These are phyloP conservation scores for Saraca asoca DNA, from an alignment of 331 rosid species.

Conservation along the genomic window DNA sequence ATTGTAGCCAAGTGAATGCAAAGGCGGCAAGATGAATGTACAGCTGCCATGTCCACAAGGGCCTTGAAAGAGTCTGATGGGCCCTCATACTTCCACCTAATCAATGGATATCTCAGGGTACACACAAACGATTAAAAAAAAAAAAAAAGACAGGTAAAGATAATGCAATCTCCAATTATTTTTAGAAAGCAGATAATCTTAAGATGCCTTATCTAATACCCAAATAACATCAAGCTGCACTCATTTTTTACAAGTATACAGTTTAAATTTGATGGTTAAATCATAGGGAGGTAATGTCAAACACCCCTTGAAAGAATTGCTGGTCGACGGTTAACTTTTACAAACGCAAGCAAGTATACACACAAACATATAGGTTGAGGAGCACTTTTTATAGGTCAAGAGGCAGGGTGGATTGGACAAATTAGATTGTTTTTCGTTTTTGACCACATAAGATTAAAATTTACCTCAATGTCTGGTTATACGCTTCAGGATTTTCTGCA, in stretches of 20 bases:
- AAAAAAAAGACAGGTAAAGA: background rate
- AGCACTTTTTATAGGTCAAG: background rate
- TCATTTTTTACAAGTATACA: background rate
- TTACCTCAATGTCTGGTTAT: conserved; percentile 76
- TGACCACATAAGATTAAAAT: conserved; percentile 5
- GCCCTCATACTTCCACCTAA: conserved; percentile 97
- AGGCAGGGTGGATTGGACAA: background rate
- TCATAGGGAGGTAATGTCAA: conserved; percentile 14
- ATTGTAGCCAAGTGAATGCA: conserved; percentile 89
- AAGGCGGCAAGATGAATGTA: conserved; percentile 98
- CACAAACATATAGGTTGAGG: background rate
- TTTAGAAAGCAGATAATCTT: conserved; percentile 24
- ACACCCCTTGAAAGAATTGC: background rate
- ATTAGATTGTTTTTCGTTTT: conserved; percentile 11
- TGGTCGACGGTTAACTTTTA: background rate
- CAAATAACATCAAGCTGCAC: conserved; percentile 17
- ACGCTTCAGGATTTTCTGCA: conserved; percentile 79
- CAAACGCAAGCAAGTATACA: background rate
- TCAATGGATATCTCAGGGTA: conserved; percentile 33
- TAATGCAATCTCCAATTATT: conserved; percentile 20
- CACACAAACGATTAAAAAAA: conserved; percentile 21
- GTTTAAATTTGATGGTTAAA: background rate
- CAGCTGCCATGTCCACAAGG: conserved; percentile 97
- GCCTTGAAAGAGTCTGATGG: conserved; percentile 99
- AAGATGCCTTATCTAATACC: conserved; percentile 22